phyloP scores from a whole-genome alignment of 495 filamentous ascomycete species.

The Pseudomonodictys pantanalensis region DNA sequence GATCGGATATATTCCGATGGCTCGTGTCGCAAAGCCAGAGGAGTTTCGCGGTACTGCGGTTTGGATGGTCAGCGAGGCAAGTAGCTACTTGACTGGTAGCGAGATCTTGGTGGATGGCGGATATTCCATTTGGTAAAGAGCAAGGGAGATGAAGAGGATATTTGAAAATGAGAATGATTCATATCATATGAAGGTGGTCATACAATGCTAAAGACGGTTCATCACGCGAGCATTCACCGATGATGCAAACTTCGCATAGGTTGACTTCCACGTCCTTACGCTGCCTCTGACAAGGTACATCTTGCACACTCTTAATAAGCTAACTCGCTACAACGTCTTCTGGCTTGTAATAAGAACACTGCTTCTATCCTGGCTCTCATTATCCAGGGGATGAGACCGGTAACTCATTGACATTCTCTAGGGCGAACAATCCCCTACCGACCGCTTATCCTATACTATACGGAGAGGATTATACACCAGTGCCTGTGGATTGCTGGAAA shows the following conservation, averaged over 20 bases:
- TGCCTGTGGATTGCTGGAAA: constrained; percentile 6
- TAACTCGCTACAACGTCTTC: too few species aligned
- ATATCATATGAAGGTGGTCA: too few species aligned
- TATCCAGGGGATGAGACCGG: constrained; percentile 36
- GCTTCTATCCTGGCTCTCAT: too few species aligned
- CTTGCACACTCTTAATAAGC: too few species aligned
- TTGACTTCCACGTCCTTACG: too few species aligned
- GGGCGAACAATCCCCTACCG: constrained; percentile 27
- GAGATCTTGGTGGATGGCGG: neutral
- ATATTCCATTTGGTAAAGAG: neutral
- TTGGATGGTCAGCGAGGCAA: constrained; percentile 34
- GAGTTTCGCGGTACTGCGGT: constrained; percentile 38
- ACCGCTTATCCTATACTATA: constrained; percentile 34
- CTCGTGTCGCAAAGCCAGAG: constrained; percentile 32
- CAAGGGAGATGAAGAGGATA: too few species aligned
- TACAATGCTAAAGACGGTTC: too few species aligned
- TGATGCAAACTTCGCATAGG: too few species aligned
- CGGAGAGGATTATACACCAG: constrained; percentile 34
- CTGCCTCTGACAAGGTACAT: too few species aligned
- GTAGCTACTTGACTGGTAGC: neutral
- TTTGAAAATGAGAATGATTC: too few species aligned
- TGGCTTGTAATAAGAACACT: too few species aligned
- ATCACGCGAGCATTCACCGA: too few species aligned
- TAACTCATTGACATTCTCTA: constrained; percentile 27
- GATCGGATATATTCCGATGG: constrained; percentile 30